Percentiles rank a stretch among this genome's conserved stretches.
These are phyloP conservation scores for Tetrahymena malaccensis DNA, from an alignment of 73 alveolate genomes.

Conservation along the genomic window DNA sequence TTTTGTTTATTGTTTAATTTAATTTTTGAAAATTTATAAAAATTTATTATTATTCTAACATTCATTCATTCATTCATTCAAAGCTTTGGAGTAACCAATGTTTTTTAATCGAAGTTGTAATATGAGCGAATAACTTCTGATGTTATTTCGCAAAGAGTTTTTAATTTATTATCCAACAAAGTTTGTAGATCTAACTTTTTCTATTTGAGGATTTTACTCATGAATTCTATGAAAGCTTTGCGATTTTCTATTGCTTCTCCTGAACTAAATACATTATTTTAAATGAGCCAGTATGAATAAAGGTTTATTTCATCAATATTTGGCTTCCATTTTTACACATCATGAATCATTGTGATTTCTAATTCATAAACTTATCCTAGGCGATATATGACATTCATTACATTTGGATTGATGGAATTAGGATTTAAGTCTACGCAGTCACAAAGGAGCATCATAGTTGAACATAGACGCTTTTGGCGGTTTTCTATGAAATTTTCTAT, in stretches of 20 bases:
- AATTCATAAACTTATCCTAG: constrained; percentile 40
- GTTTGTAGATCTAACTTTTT: background rate
- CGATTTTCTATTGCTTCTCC: background rate
- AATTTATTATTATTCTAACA: too few relatives aligned
- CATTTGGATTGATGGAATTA: background rate
- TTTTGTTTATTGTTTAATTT: too few relatives aligned
- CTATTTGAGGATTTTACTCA: background rate
- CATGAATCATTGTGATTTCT: constrained; percentile 35
- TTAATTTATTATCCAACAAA: background rate
- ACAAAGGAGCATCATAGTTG: constrained; percentile 45
- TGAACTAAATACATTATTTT: background rate
- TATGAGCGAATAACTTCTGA: background rate
- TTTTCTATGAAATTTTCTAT: constrained; percentile 8
- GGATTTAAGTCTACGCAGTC: constrained; percentile 30
- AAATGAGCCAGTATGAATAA: constrained; percentile 22
- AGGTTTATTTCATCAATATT: constrained; percentile 6
- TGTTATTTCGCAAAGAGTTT: background rate
- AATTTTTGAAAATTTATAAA: too few relatives aligned
- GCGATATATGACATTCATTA: constrained; percentile 7
- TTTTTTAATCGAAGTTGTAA: background rate
- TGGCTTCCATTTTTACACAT: constrained; percentile 27
- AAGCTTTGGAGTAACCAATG: background rate
- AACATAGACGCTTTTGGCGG: constrained; percentile 35
- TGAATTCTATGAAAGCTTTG: background rate
- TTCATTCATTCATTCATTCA: too few relatives aligned